Conservation (phyloP, 176 grass and related monocot genomes). For the Hsuehochloa calcarea region DNA sequence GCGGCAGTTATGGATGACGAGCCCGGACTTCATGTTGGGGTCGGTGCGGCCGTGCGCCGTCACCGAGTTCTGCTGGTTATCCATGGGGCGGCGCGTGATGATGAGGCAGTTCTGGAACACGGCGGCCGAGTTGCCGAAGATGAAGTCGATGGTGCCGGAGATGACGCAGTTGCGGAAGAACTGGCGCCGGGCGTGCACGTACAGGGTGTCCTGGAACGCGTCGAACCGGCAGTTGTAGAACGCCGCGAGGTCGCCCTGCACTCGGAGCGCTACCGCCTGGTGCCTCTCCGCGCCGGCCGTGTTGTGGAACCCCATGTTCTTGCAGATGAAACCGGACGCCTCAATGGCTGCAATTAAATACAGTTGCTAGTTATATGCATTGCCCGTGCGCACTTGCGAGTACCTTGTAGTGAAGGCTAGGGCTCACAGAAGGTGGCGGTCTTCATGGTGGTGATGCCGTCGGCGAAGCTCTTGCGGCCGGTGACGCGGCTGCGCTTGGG, state of each 20-base stretch:
- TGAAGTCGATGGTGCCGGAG: conserved; percentile 87
- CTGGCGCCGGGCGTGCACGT: conserved; percentile 52
- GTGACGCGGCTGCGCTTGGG: conserved; percentile 53
- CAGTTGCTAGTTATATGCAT: background rate
- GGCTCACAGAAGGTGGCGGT: conserved; percentile 72
- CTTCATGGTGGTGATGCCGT: conserved; percentile 61
- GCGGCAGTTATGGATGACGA: conserved; percentile 86
- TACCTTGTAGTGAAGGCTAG: background rate
- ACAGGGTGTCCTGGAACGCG: conserved; percentile 84
- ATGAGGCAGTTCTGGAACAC: conserved; percentile 83
- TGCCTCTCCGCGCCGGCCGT: conserved; percentile 68
- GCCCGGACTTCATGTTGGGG: conserved; percentile 69
- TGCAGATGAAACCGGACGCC: conserved; percentile 65
- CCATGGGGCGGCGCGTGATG: conserved; percentile 61
- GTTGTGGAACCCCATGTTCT: conserved; percentile 95
- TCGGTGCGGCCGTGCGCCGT: conserved; percentile 67
- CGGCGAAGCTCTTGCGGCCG: conserved; percentile 52
- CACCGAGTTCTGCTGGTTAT: conserved; percentile 74
- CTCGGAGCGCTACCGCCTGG: conserved; percentile 76
- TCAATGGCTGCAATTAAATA: conserved; percentile 37
- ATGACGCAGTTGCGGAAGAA: conserved; percentile 90
- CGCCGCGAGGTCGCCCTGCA: conserved; percentile 52
- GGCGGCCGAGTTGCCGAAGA: conserved; percentile 78
- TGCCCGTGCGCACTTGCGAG: background rate
- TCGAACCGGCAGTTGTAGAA: conserved; percentile 80